Base-by-base conservation (phyloP, 2,329 filamentous ascomycete genomes). In the Phyllosticta citrichinensis region DNA sequence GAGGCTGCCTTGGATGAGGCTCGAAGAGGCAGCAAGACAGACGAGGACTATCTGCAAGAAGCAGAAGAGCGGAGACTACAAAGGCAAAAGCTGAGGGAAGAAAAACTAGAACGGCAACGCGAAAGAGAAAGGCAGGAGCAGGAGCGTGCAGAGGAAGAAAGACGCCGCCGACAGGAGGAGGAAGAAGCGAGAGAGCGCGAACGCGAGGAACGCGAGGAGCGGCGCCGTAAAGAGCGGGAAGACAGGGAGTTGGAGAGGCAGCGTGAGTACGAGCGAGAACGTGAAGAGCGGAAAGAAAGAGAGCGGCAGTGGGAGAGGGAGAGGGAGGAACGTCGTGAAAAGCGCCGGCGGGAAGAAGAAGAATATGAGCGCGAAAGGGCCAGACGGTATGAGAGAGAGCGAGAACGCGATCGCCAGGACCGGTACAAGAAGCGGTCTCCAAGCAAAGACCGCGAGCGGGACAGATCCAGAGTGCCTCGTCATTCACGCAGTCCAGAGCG, bases 11-110 rank as follows among this genome's bases (percentile, higher is more conserved):
- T 80, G 27, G 81, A 83, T 20, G 89, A 93, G 70, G 77, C 83
- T 52, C 65, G 76, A 10, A 83, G 82, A 58, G 89, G 89, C 19
- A 78, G 82, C 55, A 91, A 89, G 72, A 88, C 85, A 1, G 88
- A 93, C 66, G 83, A 86, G 60, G 85, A 87, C 56, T 93, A 91
- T 71, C 85, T 83, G 1, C 80, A 80, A 55, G 87, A 90, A 62
- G 86, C 86, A 1, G 80, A 83, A 10, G 77, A 76, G 6, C 83
- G 85, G 56, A 78, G 82, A 35, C 78, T 80, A 9, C 82, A 85
- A 60, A 82, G 88, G 11, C 83, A 86, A 63, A 80, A 80, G 35
- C 77, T 85, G 10, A 80, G 85, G 60, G 81, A 85, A 55, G 81
- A 83, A 65, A 82, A 87, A 64, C 78, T 79, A 20, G 81, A 83